A percentile compares a stretch with the other conserved stretches of the same genome.
These are phyloP conservation scores for Fusarium sp. DNA, from an alignment of 2,329 filamentous ascomycete species.

Conservation along the genomic window DNA sequence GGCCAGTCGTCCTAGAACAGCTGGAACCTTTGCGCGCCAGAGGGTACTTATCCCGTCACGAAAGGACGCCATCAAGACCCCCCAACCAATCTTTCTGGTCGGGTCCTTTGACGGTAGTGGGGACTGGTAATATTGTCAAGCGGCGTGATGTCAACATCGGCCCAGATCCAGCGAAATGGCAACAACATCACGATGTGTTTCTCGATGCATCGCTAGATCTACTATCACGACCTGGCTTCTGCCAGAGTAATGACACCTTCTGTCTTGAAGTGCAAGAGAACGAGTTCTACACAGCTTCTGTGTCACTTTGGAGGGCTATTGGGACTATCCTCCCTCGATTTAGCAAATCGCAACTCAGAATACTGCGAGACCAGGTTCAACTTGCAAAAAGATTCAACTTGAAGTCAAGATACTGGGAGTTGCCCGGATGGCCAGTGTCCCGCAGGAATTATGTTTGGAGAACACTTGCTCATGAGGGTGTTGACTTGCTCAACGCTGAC, in stretches of 20 bases:
- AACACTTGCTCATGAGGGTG: conserved; percentile 66
- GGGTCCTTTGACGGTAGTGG: conserved; percentile 77
- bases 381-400: conserved; percentile 67
- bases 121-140: conserved; percentile 68
- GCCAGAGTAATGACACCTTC: conserved; percentile 16
- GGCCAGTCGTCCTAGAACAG: conserved; percentile 49
- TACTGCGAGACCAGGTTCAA: conserved; percentile 61
- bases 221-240: conserved; percentile 43
- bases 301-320: conserved; percentile 67
- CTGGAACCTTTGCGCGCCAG: conserved; percentile 71
- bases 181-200: conserved; percentile 68
- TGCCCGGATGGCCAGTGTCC: conserved; percentile 71
- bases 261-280: conserved; percentile 37
- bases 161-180: conserved; percentile 19
- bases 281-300: conserved; percentile 78
- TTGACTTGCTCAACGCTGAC: conserved; percentile 74
- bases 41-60: conserved; percentile 69
- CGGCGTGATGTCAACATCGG: conserved; percentile 44
- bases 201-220: conserved; percentile 74
- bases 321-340: conserved; percentile 61
- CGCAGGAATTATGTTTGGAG: conserved; percentile 72
- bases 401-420: conserved; percentile 73
- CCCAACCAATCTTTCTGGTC: conserved; percentile 55
- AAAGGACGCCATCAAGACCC: conserved; percentile 56
- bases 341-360: conserved; percentile 58